Evolutionary conservation across 208 protist species (phyloP).

Genomic region (Crithidia mellificae): DNA sequence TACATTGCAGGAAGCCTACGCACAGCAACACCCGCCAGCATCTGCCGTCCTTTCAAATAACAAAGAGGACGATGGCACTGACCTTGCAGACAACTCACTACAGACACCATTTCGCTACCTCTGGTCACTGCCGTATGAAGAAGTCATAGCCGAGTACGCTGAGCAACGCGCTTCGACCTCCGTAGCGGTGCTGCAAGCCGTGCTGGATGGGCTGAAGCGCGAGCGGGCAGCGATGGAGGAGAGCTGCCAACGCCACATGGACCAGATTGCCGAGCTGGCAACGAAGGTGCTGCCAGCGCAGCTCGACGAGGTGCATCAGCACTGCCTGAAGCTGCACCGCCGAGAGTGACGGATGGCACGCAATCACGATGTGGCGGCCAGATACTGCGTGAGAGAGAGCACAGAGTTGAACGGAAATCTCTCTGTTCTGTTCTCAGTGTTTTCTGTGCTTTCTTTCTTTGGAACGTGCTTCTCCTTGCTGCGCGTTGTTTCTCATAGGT

Average conservation of each 20-base stretch:
- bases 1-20: slow-evolving; percentile 21
- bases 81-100: neutral
- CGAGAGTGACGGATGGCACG: slow-evolving; percentile 15
- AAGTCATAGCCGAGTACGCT: slow-evolving; percentile 33
- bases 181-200: slow-evolving; percentile 34
- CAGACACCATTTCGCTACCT: slow-evolving; percentile 8
- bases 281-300: slow-evolving; percentile 34
- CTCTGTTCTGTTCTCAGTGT: too few relatives aligned
- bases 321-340: slow-evolving; percentile 38
- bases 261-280: slow-evolving; percentile 31
- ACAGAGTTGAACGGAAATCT: too few relatives aligned
- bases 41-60: neutral
- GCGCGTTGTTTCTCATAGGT: too few relatives aligned
- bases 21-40: neutral
- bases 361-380: too few relatives aligned
- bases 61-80: neutral
- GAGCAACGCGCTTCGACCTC: slow-evolving; percentile 26
- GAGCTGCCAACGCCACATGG: slow-evolving; percentile 38
- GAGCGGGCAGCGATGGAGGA: slow-evolving; percentile 51
- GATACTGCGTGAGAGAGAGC: too few relatives aligned
- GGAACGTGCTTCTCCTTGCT: too few relatives aligned
- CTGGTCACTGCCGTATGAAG: slow-evolving; percentile 41
- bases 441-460: too few relatives aligned
- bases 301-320: slow-evolving; percentile 37
- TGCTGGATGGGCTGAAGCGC: slow-evolving; percentile 41